Conservation (phyloP, 805 yeast genomes). For the Wickerhamiella brachini region DNA sequence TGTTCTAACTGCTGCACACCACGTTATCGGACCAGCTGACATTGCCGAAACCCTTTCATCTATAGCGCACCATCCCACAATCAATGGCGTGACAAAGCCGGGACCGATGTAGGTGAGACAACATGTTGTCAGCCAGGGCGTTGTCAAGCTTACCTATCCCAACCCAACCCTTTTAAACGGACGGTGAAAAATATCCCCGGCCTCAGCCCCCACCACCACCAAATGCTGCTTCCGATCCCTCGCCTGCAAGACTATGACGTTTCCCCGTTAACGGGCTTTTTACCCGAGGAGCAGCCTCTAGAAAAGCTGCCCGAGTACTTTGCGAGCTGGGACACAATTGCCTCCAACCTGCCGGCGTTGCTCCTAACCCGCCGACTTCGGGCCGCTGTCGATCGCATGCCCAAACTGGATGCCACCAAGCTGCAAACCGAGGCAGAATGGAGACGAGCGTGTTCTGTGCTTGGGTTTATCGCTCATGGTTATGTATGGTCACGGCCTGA, state of each 20-base stretch:
- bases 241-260: slow-evolving; percentile 52
- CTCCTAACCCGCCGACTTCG: slow-evolving; percentile 54
- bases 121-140: neutral
- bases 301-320: slow-evolving; percentile 49
- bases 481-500: slow-evolving; percentile 72
- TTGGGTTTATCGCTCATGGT: slow-evolving; percentile 75
- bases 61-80: neutral
- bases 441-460: slow-evolving; percentile 68
- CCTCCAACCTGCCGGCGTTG: slow-evolving; percentile 54
- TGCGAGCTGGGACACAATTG: slow-evolving; percentile 66
- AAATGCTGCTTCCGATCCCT: slow-evolving; percentile 30
- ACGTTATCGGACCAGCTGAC: neutral
- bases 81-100: neutral
- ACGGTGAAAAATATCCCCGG: neutral
- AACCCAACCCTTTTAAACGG: neutral
- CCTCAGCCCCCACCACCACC: neutral
- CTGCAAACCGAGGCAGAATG: slow-evolving; percentile 36
- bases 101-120: no score
- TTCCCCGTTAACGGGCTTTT: slow-evolving; percentile 59
- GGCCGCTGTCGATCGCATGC: slow-evolving; percentile 47
- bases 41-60: neutral
- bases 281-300: slow-evolving; percentile 58
- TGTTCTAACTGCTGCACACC: neutral
- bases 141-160: neutral
- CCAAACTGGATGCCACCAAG: slow-evolving; percentile 37